phyloP scores from a whole-genome alignment of 1,284 basidiomycete genomes.

The Puccinia horiana region DNA sequence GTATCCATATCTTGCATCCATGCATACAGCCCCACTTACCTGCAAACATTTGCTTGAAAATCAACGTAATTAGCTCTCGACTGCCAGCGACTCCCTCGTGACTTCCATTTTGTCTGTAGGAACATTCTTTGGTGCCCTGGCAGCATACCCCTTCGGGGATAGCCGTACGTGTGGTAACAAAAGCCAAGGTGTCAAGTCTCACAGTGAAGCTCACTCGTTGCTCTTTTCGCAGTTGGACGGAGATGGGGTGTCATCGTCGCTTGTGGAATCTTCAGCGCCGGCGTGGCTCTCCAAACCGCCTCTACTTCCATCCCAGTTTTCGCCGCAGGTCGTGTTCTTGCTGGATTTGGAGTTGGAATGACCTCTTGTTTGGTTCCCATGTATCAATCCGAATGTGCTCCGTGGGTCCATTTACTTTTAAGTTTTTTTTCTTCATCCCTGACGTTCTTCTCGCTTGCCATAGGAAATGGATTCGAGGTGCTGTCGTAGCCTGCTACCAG shows the following conservation, averaged over 20 bases:
- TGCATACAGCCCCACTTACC: too few species aligned
- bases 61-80: conserved; percentile 9
- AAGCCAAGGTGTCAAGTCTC: neutral
- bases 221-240: conserved; percentile 17
- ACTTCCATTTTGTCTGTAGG: conserved; percentile 45
- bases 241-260: conserved; percentile 47
- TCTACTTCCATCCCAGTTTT: conserved; percentile 52
- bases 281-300: conserved; percentile 48
- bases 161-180: conserved; percentile 15
- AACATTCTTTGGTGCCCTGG: conserved; percentile 35
- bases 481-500: conserved; percentile 57
- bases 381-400: conserved; percentile 58
- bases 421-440: neutral
- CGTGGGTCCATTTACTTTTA: conserved; percentile 45
- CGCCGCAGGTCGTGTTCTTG: conserved; percentile 56
- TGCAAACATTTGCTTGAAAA: neutral
- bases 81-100: conserved; percentile 43
- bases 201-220: neutral
- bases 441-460: neutral
- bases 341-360: conserved; percentile 57
- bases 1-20: neutral
- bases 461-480: conserved; percentile 57
- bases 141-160: conserved; percentile 48
- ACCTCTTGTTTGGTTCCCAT: conserved; percentile 56
- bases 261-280: conserved; percentile 37